Evolutionary conservation across 192 early-diverging fungal genomes (phyloP), one percentile per base, ranked within the genome.

Genomic region (Phlyctochytrium planicorne): DNA sequence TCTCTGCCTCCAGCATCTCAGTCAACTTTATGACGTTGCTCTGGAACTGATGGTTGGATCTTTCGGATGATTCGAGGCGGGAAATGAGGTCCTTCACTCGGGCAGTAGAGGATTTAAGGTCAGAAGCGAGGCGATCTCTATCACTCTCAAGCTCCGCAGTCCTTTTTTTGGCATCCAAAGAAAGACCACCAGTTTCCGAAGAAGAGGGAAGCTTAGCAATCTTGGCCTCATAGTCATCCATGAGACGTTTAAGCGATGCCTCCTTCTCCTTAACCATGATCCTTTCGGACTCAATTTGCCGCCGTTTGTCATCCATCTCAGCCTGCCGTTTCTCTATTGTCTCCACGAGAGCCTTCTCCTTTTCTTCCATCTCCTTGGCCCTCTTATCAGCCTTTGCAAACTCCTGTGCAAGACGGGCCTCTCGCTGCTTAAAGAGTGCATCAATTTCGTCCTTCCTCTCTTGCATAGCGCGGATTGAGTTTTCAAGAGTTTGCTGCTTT

Each of bases 41-140:
- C 34, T 71, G 69, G 6, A 71, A 56, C 31, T 63, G 62, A 17
- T 53, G 62, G 31, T 71, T 71, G 1, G 69, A 71, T 25, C 63
- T 52, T 34, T 71, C 62, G 3, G 62, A 65, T 24, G 63, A 61
- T 34, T 63, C 53, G 6, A 71, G 20, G 20, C 40, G 40, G 6
- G 6, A 20, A 6, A 47, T 6, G 10, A 47, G 40, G 20, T 47
- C 40, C 20, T 47, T 47, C 6, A 47, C 40, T 47, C 40, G 6
- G 40, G 40, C 40, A 6, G 6, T 47, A 20, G 40, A 47, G 10
- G 40, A 6, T 14, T 47, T 47, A 6, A 47, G 40, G 6, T 47
- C 40, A 47, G 6, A 14, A 6, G 40, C 6, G 20, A 47, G 40
- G 40, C 40, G 40, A 6, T 47, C 40, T 47, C 40, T 53, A 2